Evolutionary conservation across 2,329 filamentous ascomycete genomes (phyloP).

Genomic region (Allantophomopsis lycopodina): DNA sequence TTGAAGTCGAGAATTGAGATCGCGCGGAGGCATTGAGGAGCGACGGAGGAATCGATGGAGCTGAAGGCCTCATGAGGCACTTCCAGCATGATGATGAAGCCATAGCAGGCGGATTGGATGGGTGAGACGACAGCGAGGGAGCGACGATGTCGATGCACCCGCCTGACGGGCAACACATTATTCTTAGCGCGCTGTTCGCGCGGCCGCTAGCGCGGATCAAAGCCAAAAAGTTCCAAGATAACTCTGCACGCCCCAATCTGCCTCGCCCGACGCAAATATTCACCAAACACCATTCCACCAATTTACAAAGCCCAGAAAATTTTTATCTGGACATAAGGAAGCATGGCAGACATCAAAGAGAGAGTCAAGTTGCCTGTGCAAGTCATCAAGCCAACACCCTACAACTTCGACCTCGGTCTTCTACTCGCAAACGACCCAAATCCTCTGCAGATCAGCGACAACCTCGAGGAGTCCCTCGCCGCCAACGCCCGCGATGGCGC

Average conservation of each 20-base stretch:
- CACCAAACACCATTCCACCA: no score
- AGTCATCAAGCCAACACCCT: slow-evolving; percentile 74
- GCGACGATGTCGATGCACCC: neutral
- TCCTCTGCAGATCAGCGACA: slow-evolving; percentile 45
- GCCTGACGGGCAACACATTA: neutral
- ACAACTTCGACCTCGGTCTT: slow-evolving; percentile 83
- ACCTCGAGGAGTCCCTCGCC: slow-evolving; percentile 55
- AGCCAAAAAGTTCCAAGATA: no score
- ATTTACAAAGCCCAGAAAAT: no score
- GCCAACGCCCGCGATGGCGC: slow-evolving; percentile 75
- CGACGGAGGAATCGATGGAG: neutral
- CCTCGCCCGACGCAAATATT: no score
- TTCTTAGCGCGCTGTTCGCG: no score
- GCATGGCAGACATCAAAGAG: neutral
- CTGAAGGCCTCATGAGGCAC: slow-evolving; percentile 35
- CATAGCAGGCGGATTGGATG: slow-evolving; percentile 24
- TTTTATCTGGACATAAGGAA: neutral
- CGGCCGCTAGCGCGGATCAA: no score
- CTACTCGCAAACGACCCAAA: slow-evolving; percentile 81
- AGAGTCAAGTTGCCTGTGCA: slow-evolving; percentile 40
- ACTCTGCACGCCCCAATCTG: no score
- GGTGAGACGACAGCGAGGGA: neutral
- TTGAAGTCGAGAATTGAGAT: slow-evolving; percentile 27
- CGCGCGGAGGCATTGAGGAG: slow-evolving; percentile 3
- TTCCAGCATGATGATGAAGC: slow-evolving; percentile 43